Evolutionary conservation across 208 protist genomes (phyloP), one percentile per base, ranked within the genome.

Genomic region (Angomonas deanei): DNA sequence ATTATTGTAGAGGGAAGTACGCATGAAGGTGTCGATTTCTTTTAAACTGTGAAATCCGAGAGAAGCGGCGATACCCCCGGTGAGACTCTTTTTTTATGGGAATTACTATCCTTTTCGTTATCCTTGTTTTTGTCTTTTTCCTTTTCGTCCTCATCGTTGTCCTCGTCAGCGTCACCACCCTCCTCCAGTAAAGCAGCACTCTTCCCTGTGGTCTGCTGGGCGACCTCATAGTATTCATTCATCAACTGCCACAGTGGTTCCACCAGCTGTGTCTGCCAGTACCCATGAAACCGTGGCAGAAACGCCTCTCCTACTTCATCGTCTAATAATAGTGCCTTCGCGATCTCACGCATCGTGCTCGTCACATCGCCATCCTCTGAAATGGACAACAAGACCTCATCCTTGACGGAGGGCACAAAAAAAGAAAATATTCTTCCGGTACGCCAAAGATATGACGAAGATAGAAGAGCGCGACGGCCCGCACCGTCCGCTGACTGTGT

Each of bases 251-350:
- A 69, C 47, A 73, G 61, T 10, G 81, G 82, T 8, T 36, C 59
- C 31, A 94, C 61, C 2, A 78, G 70, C 10, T 47, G 24, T 31
- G 80, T 64, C 42, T 80, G 70, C 80, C 80, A 91, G 61, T 74
- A 74, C 36, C 61, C 61, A 17, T 64, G 56, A 27, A 82, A 74
- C 2, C 66, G 54, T 17, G 85, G 84, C 65, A 90, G 78, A 82
- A 83, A 95, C 50, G 88, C 88, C 70, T 95, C 88, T 17, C 71
- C 72, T 26, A 92, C 76, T 64, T 95, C 88, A 34, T 84, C 78
- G 38, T 83, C 69, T 19, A 76, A 71, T 32, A 95, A 68, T 33
- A 92, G 58, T 27, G 77, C 63, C 39, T 57, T 72, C 24, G 66
- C 66, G 30, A 95, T 64, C 13, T 79, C 69, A 36, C 58, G 57